A percentile compares a stretch with the other conserved stretches of the same genome.
Evolutionary conservation across 2,329 filamentous ascomycete genomes (phyloP).

Genomic region (Escovopsis sp.): DNA sequence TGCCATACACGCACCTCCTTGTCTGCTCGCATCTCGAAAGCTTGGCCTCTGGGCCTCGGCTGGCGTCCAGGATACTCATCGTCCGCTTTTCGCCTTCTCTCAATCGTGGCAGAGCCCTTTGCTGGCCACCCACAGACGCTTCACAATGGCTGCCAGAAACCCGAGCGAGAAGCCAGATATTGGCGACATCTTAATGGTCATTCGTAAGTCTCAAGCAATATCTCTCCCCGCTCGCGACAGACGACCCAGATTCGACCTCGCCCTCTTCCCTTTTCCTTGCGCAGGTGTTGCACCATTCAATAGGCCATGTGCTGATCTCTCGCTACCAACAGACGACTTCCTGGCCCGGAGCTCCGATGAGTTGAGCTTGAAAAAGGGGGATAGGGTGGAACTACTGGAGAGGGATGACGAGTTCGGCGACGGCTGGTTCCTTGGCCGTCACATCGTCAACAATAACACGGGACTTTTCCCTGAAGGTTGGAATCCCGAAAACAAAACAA

Average conservation of each 20-base stretch:
- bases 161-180: slow-evolving; percentile 37
- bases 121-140: background rate
- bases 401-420: slow-evolving; percentile 81
- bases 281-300: background rate
- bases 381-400: slow-evolving; percentile 70
- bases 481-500: slow-evolving; percentile 11
- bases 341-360: slow-evolving; percentile 84
- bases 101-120: background rate
- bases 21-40: background rate
- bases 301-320: slow-evolving; percentile 5
- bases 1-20: background rate
- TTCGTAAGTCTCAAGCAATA: slow-evolving; percentile 39
- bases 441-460: slow-evolving; percentile 56
- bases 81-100: background rate
- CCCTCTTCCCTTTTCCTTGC: background rate
- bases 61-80: background rate
- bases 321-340: slow-evolving; percentile 59
- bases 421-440: slow-evolving; percentile 69
- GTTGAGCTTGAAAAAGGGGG: slow-evolving; percentile 72
- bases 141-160: slow-evolving; percentile 24
- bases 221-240: slow-evolving; percentile 11
- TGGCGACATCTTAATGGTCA: slow-evolving; percentile 55
- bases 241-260: background rate
- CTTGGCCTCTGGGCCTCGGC: background rate
- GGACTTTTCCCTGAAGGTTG: slow-evolving; percentile 74